Conservation (phyloP, 2,329 filamentous ascomycete species). For the Aspergillus versicolor region DNA sequence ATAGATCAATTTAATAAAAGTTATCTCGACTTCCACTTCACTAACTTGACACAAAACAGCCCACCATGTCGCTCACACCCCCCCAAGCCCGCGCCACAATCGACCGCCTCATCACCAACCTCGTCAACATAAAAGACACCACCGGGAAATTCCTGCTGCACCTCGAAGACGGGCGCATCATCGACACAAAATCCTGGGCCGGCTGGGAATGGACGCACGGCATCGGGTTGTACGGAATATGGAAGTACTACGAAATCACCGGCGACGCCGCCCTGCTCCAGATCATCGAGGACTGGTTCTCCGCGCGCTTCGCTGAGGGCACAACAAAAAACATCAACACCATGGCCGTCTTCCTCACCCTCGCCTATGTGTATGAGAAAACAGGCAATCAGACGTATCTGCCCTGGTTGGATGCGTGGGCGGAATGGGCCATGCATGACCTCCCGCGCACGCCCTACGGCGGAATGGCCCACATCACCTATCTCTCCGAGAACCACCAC, state of each 20-base stretch:
- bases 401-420: constrained; percentile 78
- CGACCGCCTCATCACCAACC: constrained; percentile 66
- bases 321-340: constrained; percentile 87
- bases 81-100: constrained; percentile 51
- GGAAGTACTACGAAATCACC: constrained; percentile 76
- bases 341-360: constrained; percentile 74
- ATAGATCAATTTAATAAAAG: too few relatives aligned
- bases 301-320: constrained; percentile 63
- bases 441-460: constrained; percentile 69
- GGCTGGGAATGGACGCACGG: constrained; percentile 81
- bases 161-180: constrained; percentile 70
- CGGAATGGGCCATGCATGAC: constrained; percentile 78
- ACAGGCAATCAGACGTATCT: constrained; percentile 67
- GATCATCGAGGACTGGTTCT: constrained; percentile 74
- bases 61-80: constrained; percentile 1
- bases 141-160: constrained; percentile 72
- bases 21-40: too few relatives aligned
- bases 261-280: constrained; percentile 59
- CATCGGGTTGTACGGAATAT: constrained; percentile 76
- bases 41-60: too few relatives aligned
- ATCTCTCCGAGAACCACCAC: constrained; percentile 67
- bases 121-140: constrained; percentile 74
- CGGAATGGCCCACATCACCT: constrained; percentile 74
- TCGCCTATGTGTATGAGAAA: constrained; percentile 76
- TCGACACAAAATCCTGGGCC: constrained; percentile 78